A percentile compares a stretch with the other conserved stretches of the same genome.
Conservation (phyloP, 2,329 filamentous ascomycete species). For the Botrytis galanthina region DNA sequence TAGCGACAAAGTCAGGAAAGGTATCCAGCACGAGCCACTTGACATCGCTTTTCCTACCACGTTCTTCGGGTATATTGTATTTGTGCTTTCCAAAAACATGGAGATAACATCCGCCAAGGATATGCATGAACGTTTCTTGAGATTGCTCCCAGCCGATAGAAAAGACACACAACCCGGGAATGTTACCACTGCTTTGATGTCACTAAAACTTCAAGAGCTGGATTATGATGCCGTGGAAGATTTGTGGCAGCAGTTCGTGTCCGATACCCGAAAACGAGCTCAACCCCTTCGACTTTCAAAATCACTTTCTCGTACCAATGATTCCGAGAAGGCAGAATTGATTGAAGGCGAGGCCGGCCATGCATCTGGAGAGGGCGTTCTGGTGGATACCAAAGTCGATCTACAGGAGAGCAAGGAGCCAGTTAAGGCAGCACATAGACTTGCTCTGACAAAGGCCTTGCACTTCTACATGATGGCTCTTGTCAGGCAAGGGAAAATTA, state of each 20-base stretch:
- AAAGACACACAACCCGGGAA: slow-evolving; percentile 47
- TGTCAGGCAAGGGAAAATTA: slow-evolving; percentile 51
- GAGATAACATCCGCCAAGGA: slow-evolving; percentile 50
- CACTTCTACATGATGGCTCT: slow-evolving; percentile 51
- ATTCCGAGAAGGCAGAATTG: neutral
- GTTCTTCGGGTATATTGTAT: slow-evolving; percentile 56
- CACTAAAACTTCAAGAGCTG: slow-evolving; percentile 55
- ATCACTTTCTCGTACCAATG: neutral
- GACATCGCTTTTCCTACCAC: slow-evolving; percentile 34
- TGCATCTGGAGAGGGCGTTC: neutral
- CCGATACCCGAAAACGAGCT: slow-evolving; percentile 48
- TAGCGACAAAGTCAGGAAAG: slow-evolving; percentile 31
- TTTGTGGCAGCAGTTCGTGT: slow-evolving; percentile 64
- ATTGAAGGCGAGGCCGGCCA: neutral
- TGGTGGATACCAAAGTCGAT: neutral
- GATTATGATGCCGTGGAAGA: slow-evolving; percentile 59
- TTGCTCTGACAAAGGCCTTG: slow-evolving; percentile 45
- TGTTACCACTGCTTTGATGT: slow-evolving; percentile 67
- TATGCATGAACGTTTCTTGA: slow-evolving; percentile 55
- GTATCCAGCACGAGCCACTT: slow-evolving; percentile 25
- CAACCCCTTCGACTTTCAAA: slow-evolving; percentile 32
- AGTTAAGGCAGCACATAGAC: slow-evolving; percentile 37
- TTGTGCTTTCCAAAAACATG: slow-evolving; percentile 49
- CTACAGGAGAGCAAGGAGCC: neutral
- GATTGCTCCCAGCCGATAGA: slow-evolving; percentile 41